Base-by-base conservation (phyloP, 352 stramenopile species). In the Pythium aquatile region DNA sequence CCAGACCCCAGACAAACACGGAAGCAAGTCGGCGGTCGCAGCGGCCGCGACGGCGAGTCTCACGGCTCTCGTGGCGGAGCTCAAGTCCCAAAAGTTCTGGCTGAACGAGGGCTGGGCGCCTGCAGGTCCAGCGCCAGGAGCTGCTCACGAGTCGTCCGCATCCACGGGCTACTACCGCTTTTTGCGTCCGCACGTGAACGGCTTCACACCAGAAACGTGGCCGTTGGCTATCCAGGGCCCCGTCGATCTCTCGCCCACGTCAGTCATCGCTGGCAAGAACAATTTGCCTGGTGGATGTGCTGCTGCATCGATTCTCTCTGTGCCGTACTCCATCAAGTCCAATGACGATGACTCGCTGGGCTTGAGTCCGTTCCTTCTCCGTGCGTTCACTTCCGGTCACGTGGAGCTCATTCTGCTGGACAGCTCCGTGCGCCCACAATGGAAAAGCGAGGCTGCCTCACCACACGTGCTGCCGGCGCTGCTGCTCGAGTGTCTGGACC, bases 81-180 rank as follows among this genome's bases (percentile, higher is more conserved):
- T 94, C 42, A 93, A 91, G 72, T 91, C 85, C 24, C 85, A 94
- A 48, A 90, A 91, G 68, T 91, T 91, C 71, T 94, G 85, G 85
- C 64, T 94, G 8, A 70, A 90, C 17, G 76, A 92, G 68, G 73
- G 75, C 8, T 94, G 85, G 85, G 69, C 70, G 0, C 55, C 73
- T 26, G 72, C 55, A 13, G 49, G 65, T 2, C 46, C 57, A 37
- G 37, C 47, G 8, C 24, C 55, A 44, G 55, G n/a, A 30, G 5
- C 32, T 57, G 3, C 9, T 6, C 20, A 33, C 17, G 69, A 69
- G 13, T 51, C 40, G 40, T 5, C 40, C 5, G 40, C 40, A 51
- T 37, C 64, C 57, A 62, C 61, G 3, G 74, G 78, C 35, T 58
- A 71, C 24, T 77, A 76, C 30, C 76, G 73, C 35, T 85, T 72